phyloP scores from a whole-genome alignment of 768 basidiomycete genomes.

The Candolleomyces aberdarensis region DNA sequence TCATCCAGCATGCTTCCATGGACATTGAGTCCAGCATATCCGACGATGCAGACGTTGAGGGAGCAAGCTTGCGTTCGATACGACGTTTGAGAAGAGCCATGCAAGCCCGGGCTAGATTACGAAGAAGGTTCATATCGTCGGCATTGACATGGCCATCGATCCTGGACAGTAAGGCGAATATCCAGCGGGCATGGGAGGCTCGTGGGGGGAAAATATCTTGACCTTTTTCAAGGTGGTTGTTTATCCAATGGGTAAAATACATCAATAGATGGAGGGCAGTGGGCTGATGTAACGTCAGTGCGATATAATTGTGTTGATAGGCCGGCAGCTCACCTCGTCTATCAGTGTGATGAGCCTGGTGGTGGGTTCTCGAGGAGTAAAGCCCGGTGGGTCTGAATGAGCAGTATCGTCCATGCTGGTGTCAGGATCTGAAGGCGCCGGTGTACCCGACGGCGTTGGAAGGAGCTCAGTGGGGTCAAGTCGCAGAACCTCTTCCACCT shows the following conservation, averaged over 20 bases:
- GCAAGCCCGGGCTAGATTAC: conserved; percentile 72
- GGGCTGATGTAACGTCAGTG: conserved; percentile 39
- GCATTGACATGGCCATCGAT: conserved; percentile 68
- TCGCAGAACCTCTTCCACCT: conserved; percentile 34
- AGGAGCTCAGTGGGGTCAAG: conserved; percentile 34
- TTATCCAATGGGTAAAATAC: conserved; percentile 85
- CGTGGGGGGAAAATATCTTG: conserved; percentile 38
- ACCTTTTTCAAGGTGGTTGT: conserved; percentile 50
- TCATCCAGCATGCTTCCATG: conserved; percentile 68
- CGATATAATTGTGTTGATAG: neutral
- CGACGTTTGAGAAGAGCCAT: conserved; percentile 40
- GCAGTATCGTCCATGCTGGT: neutral
- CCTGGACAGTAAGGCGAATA: conserved; percentile 68
- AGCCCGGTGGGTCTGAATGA: neutral
- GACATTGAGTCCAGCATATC: conserved; percentile 16
- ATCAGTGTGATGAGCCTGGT: conserved; percentile 54
- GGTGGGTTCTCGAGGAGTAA: conserved; percentile 53
- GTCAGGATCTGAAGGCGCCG: conserved; percentile 26
- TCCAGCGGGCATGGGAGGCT: conserved; percentile 69
- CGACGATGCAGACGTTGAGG: conserved; percentile 6
- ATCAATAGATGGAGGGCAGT: conserved; percentile 73
- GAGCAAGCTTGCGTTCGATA: conserved; percentile 15
- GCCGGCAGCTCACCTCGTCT: conserved; percentile 53
- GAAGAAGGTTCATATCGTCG: conserved; percentile 75
- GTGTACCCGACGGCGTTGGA: conserved; percentile 40